Evolutionary conservation across 352 stramenopile genomes (phyloP).

Genomic region (Pythium vanterpoolii): DNA sequence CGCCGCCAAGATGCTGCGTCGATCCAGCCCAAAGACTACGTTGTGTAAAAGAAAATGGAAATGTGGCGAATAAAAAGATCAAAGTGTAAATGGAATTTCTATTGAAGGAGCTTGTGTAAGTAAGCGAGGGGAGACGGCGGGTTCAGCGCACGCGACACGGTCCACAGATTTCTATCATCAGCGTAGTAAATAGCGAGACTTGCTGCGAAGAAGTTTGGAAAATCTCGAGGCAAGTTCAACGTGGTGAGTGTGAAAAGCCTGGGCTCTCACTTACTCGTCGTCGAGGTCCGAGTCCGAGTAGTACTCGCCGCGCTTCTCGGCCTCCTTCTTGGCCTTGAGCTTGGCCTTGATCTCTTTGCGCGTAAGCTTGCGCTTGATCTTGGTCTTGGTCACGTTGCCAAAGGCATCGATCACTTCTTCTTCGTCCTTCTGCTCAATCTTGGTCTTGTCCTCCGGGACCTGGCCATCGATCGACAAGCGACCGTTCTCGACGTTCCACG

Average conservation of each 20-base stretch:
- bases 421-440: conserved; percentile 90
- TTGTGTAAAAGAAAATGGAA: conserved; percentile 15
- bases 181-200: conserved; percentile 27
- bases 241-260: conserved; percentile 15
- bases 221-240: conserved; percentile 26
- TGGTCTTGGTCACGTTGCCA: conserved; percentile 83
- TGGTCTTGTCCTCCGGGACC: conserved; percentile 83
- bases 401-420: conserved; percentile 81
- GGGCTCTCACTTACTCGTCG: conserved; percentile 36
- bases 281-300: conserved; percentile 78
- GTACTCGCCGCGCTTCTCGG: conserved; percentile 80
- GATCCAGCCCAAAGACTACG: conserved; percentile 27
- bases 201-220: conserved; percentile 27
- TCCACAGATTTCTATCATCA: conserved; percentile 32
- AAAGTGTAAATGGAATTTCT: neutral
- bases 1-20: conserved; percentile 33
- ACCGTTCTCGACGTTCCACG: conserved; percentile 92
- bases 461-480: conserved; percentile 85
- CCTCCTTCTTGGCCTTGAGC: conserved; percentile 85
- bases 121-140: no score
- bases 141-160: conserved; percentile 28
- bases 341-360: conserved; percentile 90
- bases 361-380: conserved; percentile 89
- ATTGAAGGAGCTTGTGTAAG: conserved; percentile 21
- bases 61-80: no score